Percentiles rank a stretch among this genome's conserved stretches.
These are phyloP conservation scores for Nadsonia starkeyi-henricii DNA, from an alignment of 1,139 yeast species.

Conservation along the genomic window DNA sequence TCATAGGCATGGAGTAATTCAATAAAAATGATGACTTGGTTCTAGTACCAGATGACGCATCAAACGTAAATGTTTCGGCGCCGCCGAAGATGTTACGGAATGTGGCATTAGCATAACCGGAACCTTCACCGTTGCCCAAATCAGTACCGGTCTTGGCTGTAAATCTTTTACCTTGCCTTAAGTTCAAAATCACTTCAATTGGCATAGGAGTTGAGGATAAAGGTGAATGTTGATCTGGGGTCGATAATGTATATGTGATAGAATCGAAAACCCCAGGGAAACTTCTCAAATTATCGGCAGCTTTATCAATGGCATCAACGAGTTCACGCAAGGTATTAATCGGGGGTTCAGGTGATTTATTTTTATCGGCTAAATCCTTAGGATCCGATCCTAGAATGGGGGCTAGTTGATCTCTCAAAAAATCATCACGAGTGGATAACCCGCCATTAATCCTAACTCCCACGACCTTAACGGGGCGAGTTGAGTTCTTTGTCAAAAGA, in stretches of 20 bases:
- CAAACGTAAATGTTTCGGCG: conserved; percentile 64
- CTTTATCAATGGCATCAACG: background rate
- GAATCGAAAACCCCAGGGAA: background rate
- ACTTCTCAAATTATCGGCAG: background rate
- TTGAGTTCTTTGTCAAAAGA: background rate
- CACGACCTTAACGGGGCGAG: background rate
- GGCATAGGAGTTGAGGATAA: conserved; percentile 7
- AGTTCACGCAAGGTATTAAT: background rate
- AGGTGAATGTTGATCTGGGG: background rate
- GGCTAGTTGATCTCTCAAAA: background rate
- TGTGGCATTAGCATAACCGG: conserved; percentile 61
- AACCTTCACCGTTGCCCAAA: conserved; percentile 91
- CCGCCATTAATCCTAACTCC: background rate
- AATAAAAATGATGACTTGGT: conserved; percentile 56
- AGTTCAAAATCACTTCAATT: conserved; percentile 13
- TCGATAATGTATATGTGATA: background rate
- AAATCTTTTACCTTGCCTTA: conserved; percentile 28
- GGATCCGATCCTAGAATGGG: background rate
- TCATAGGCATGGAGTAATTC: conserved; percentile 49
- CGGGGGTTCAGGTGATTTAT: background rate
- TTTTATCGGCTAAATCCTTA: background rate
- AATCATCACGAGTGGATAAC: background rate
- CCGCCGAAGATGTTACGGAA: conserved; percentile 64
- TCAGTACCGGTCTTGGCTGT: conserved; percentile 86
- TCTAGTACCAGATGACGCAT: conserved; percentile 68